Conservation (phyloP, 1,284 basidiomycete genomes). For the Stereum hirsutum region DNA sequence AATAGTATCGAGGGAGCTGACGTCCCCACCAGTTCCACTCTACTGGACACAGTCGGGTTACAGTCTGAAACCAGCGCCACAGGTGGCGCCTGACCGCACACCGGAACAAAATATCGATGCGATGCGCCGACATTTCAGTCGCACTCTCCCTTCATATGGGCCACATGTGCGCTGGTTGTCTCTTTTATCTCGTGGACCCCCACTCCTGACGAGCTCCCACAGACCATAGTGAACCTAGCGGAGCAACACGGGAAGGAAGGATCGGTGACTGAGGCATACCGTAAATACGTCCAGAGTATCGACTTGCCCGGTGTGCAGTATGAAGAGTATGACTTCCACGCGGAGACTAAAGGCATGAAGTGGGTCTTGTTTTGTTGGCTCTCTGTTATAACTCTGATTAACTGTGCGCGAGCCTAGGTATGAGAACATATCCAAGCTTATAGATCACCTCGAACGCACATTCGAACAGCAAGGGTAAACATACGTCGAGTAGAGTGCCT, state of each 20-base stretch:
- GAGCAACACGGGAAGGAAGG: conserved; percentile 89
- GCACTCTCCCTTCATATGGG: conserved; percentile 65
- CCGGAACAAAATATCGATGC: conserved; percentile 65
- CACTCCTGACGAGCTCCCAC: too few relatives aligned
- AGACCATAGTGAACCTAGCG: conserved; percentile 85
- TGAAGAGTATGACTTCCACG: conserved; percentile 84
- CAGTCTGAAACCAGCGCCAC: conserved; percentile 82
- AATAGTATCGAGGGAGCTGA: too few relatives aligned
- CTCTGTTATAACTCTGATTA: conserved; percentile 5
- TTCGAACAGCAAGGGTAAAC: conserved; percentile 73
- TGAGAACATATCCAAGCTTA: conserved; percentile 83
- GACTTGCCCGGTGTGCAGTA: conserved; percentile 34
- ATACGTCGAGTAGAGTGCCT: too few relatives aligned
- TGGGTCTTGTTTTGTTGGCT: conserved; percentile 27
- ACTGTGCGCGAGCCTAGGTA: conserved; percentile 39
- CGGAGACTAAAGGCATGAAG: conserved; percentile 87
- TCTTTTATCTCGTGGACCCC: background rate
- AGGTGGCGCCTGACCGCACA: conserved; percentile 66
- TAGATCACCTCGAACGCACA: conserved; percentile 56
- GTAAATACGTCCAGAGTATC: conserved; percentile 57
- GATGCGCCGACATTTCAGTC: conserved; percentile 69
- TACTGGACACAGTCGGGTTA: conserved; percentile 85
- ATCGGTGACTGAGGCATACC: conserved; percentile 71
- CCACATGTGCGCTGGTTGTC: conserved; percentile 45
- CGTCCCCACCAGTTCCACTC: conserved; percentile 59